Percentiles rank a stretch among this genome's conserved stretches.
These are phyloP conservation scores for Debaryomyces robertsiae DNA, from an alignment of 1,139 yeast genomes.

Conservation along the genomic window DNA sequence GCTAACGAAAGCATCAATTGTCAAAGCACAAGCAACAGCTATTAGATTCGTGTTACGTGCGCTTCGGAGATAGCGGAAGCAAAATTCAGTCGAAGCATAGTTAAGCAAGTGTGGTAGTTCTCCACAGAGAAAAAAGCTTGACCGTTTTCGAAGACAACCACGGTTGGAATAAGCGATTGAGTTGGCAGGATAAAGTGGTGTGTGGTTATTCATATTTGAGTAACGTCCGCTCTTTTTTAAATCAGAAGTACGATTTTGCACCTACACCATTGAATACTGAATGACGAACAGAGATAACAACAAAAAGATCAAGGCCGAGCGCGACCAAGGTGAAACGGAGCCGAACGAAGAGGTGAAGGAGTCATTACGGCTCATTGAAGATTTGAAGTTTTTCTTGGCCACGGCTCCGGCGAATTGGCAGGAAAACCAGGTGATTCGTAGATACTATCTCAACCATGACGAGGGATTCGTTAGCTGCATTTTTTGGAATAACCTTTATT, in stretches of 20 bases:
- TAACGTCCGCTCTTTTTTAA: conserved; percentile 3
- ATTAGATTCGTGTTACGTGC: background rate
- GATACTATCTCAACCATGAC: conserved; percentile 83
- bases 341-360: conserved; percentile 37
- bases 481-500: conserved; percentile 87
- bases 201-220: conserved; percentile 1
- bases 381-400: conserved; percentile 78
- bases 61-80: background rate
- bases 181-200: background rate
- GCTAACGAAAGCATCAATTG: conserved; percentile 1
- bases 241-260: background rate
- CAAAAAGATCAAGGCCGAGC: conserved; percentile 1
- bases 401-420: conserved; percentile 97
- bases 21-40: background rate
- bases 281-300: conserved; percentile 1
- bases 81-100: background rate
- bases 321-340: background rate
- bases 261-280: background rate
- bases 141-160: background rate
- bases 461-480: conserved; percentile 93
- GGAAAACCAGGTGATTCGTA: conserved; percentile 80
- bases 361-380: conserved; percentile 67
- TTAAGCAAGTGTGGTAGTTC: conserved; percentile 8
- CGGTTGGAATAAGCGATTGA: background rate
- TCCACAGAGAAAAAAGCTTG: background rate